Evolutionary conservation across 805 yeast species (phyloP).

Genomic region (Lipomyces sp.): DNA sequence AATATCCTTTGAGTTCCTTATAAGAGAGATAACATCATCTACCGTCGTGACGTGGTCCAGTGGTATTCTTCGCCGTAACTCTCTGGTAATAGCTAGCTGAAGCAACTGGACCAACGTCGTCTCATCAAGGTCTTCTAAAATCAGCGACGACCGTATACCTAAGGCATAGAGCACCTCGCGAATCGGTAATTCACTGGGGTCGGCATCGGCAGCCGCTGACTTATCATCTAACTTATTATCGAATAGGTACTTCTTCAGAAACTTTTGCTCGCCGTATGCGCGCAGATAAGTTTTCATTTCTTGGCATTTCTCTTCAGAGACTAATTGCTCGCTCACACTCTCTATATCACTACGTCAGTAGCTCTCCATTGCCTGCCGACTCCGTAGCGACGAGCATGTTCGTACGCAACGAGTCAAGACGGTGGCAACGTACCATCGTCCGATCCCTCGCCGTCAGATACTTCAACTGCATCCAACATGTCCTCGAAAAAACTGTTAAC

Average conservation of each 20-base stretch:
- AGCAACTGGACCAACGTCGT: conserved; percentile 50
- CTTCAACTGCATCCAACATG: conserved; percentile 13
- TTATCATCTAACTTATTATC: background rate
- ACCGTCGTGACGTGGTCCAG: conserved; percentile 59
- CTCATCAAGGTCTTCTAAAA: conserved; percentile 49
- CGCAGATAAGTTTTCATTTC: conserved; percentile 23
- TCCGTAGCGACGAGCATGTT: background rate
- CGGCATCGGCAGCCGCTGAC: background rate
- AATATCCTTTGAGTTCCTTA: conserved; percentile 62
- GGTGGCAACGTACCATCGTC: background rate
- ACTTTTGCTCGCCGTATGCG: conserved; percentile 21
- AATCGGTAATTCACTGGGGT: conserved; percentile 21
- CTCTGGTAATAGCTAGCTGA: conserved; percentile 62
- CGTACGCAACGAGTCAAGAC: conserved; percentile 1
- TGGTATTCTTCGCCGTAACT: conserved; percentile 60
- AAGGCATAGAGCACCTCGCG: conserved; percentile 36
- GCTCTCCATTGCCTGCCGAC: background rate
- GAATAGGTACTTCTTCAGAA: conserved; percentile 20
- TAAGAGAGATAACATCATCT: conserved; percentile 60
- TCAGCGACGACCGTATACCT: conserved; percentile 27
- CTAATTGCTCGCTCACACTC: background rate
- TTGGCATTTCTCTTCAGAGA: conserved; percentile 8
- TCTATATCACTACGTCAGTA: background rate
- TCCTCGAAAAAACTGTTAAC: conserved; percentile 7
- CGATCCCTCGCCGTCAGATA: conserved; percentile 10